Evolutionary conservation across 305 asterid species (phyloP), one percentile per base, ranked within the genome.

Genomic region (Fraxinus paxiana): DNA sequence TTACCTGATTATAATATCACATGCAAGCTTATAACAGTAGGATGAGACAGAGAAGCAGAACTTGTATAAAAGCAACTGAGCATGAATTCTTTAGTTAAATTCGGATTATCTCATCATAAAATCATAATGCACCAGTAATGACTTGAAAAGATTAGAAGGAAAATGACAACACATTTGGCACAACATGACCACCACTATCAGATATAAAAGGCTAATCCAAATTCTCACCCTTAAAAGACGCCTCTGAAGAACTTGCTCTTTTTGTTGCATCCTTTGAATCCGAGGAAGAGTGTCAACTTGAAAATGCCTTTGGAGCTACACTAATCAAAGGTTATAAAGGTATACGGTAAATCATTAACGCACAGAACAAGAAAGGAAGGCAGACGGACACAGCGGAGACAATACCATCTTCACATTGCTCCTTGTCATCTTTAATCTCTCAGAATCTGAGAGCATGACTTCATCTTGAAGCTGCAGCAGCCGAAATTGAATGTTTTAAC

Each of bases 221-320:
- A 80, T 46, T 9, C 90, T 24, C 83, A 96, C 99, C 97, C 97
- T 89, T 80, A 96, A 86, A 67, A 94, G 93, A 84, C 98, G 97
- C 84, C 98, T 89, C 82, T 94, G 98, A 69, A 96, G 97, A 73
- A 90, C 88, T 89, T 91, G 97, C 92, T 96, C 99, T 88, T 89
- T 94, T 83, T 92, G 98, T 78, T 89, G 95, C 97, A 96, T 93
- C 87, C 95, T 90, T 81, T 92, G 95, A 80, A 96, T 93, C 87
- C 91, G 88, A 63, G 99, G 98, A 70, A 94, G 89, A 20, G 98
- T 96, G 84, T 91, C 98, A 26, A 91, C 98, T 91, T 91, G 98
- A 85, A 94, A 87, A 79, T 96, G 98, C 79, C 97, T 90, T 70
- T 94, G 99, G 82, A 96, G 98, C 99, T 94, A 91, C 84, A 88